Evolutionary conservation across 768 basidiomycete species (phyloP).

Genomic region (Boletus subcaerulescens): DNA sequence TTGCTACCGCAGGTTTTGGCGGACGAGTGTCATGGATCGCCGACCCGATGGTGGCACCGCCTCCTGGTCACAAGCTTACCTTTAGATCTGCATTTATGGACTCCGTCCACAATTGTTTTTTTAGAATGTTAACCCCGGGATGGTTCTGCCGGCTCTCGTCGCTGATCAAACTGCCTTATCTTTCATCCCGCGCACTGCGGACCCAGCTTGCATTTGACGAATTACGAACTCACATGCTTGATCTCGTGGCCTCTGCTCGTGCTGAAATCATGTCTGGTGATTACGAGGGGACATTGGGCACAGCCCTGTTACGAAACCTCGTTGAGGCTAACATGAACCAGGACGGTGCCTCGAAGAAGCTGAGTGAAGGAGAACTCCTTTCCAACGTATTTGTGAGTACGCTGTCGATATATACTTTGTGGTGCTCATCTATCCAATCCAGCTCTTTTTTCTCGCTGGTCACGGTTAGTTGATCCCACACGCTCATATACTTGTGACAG

Average conservation of each 20-base stretch:
- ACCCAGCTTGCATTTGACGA: conserved; percentile 35
- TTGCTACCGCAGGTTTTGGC: conserved; percentile 43
- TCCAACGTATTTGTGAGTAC: conserved; percentile 47
- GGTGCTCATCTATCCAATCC: background rate
- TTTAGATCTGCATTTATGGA: conserved; percentile 36
- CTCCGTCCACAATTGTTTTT: conserved; percentile 21
- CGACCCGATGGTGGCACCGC: conserved; percentile 25
- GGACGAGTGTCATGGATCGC: conserved; percentile 33
- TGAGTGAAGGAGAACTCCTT: conserved; percentile 46
- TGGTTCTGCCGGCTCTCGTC: conserved; percentile 29
- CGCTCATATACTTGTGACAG: background rate
- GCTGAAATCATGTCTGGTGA: conserved; percentile 33
- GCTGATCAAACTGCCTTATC: conserved; percentile 32
- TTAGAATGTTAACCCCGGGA: conserved; percentile 32
- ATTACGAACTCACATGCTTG: conserved; percentile 39
- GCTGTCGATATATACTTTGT: background rate
- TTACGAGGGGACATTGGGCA: conserved; percentile 17
- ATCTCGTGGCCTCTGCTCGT: conserved; percentile 39
- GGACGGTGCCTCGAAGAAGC: conserved; percentile 26
- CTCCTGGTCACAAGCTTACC: conserved; percentile 31
- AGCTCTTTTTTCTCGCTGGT: conserved; percentile 49
- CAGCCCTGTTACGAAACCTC: conserved; percentile 43
- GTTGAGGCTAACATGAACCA: conserved; percentile 47
- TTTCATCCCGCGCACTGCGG: conserved; percentile 32
- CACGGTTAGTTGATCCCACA: conserved; percentile 34